phyloP scores from a whole-genome alignment of 2,329 filamentous ascomycete species.

The Diplodia seriata region DNA sequence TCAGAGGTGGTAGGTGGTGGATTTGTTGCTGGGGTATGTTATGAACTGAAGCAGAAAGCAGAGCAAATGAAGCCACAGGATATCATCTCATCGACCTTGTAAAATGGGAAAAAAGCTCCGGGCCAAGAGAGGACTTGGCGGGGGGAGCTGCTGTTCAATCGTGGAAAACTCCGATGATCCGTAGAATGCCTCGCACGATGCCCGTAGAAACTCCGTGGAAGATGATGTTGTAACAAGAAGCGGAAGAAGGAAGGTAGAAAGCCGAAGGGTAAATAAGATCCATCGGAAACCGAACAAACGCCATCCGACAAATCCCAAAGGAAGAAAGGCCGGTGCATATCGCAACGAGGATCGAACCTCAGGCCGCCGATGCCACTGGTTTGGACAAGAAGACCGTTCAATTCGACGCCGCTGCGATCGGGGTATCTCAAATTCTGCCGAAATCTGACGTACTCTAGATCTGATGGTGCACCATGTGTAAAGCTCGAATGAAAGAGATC shows the following conservation, averaged over 20 bases:
- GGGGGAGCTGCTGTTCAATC: slow-evolving; percentile 22
- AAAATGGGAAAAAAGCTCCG: slow-evolving; percentile 20
- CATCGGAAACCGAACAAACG: slow-evolving; percentile 24
- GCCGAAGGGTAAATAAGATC: slow-evolving; percentile 9
- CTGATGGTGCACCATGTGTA: slow-evolving; percentile 20
- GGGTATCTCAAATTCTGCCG: slow-evolving; percentile 33
- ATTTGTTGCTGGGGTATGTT: slow-evolving; percentile 29
- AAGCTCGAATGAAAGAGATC: slow-evolving; percentile 6
- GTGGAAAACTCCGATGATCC: slow-evolving; percentile 28
- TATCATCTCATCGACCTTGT: slow-evolving; percentile 25
- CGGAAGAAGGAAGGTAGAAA: neutral
- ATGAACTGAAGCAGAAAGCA: slow-evolving; percentile 1
- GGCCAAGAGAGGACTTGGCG: slow-evolving; percentile 5
- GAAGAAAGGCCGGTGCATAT: slow-evolving; percentile 25
- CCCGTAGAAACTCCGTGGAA: slow-evolving; percentile 29
- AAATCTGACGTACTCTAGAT: slow-evolving; percentile 32
- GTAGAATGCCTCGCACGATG: slow-evolving; percentile 28
- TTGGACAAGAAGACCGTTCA: slow-evolving; percentile 26
- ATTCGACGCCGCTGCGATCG: slow-evolving; percentile 30
- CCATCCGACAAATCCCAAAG: slow-evolving; percentile 27
- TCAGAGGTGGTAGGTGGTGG: slow-evolving; percentile 15
- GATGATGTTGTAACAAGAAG: slow-evolving; percentile 29
- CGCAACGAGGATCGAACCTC: slow-evolving; percentile 16
- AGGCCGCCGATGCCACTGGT: neutral
- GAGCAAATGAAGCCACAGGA: slow-evolving; percentile 21